Evolutionary conservation across 2,329 filamentous ascomycete genomes (phyloP).

Genomic region (Fusarium circinatum): DNA sequence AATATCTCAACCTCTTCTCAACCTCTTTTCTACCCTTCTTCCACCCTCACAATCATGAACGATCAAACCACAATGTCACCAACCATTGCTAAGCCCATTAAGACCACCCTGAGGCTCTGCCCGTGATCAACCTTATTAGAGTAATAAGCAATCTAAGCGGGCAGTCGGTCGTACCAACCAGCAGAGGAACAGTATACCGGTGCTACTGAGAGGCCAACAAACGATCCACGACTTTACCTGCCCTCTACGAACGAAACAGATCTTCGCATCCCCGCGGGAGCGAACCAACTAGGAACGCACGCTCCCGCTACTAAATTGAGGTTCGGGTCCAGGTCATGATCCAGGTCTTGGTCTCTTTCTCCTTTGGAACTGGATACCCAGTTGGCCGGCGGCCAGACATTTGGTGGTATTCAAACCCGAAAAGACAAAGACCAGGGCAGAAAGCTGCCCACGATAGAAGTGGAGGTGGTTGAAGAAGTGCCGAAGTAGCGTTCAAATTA

Average conservation of each 20-base stretch:
- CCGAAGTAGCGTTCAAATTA: slow-evolving; percentile 49
- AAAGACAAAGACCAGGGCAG: neutral
- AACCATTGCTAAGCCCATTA: neutral
- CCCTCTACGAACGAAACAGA: slow-evolving; percentile 11
- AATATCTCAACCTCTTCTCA: neutral
- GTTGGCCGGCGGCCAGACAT: slow-evolving; percentile 17
- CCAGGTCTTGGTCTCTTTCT: slow-evolving; percentile 5
- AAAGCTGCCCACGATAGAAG: slow-evolving; percentile 38
- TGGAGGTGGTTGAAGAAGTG: slow-evolving; percentile 42
- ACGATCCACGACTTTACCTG: slow-evolving; percentile 12
- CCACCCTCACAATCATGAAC: neutral
- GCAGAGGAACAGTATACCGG: slow-evolving; percentile 9
- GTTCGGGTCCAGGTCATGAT: slow-evolving; percentile 4
- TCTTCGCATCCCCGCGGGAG: slow-evolving; percentile 21
- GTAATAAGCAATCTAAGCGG: neutral
- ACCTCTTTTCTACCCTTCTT: neutral
- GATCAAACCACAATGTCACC: neutral
- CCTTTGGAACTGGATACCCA: slow-evolving; percentile 2
- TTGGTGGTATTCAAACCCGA: slow-evolving; percentile 22
- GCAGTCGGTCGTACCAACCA: neutral
- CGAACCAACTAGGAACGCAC: slow-evolving; percentile 28
- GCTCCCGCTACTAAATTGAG: slow-evolving; percentile 21
- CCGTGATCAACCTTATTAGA: slow-evolving; percentile 12
- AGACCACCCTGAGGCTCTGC: slow-evolving; percentile 21
- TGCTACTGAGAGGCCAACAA: slow-evolving; percentile 2